Conservation (phyloP, 2,329 filamentous ascomycete genomes). For the Verticillium dahliae region DNA sequence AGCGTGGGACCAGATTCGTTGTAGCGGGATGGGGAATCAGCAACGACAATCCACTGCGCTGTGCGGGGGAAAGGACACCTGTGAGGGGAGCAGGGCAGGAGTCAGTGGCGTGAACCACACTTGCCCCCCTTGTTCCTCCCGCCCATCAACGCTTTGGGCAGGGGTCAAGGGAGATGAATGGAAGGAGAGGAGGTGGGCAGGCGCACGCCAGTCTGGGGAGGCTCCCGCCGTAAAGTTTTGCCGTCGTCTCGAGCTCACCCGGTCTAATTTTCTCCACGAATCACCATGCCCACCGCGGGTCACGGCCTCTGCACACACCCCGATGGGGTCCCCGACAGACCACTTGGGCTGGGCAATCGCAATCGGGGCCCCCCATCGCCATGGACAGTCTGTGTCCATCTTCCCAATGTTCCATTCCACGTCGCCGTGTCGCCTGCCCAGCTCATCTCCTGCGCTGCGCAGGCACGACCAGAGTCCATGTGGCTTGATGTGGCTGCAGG, state of each 20-base stretch:
- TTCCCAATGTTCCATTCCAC: too few species aligned
- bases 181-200: not conserved
- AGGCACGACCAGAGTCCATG: not conserved
- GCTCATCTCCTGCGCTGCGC: not conserved
- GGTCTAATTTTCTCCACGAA: constrained; percentile 2
- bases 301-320: not conserved
- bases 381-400: not conserved
- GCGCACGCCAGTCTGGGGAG: not conserved
- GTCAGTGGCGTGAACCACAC: not conserved
- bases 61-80: not conserved
- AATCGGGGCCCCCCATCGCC: not conserved
- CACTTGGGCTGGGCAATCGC: not conserved
- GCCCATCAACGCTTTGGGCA: not conserved
- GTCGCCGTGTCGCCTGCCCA: not conserved
- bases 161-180: not conserved
- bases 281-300: not conserved
- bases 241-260: not conserved
- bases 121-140: not conserved
- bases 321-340: not conserved
- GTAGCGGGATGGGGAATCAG: not conserved
- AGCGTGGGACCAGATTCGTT: too few species aligned
- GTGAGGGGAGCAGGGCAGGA: not conserved
- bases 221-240: constrained; percentile 2
- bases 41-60: not conserved
- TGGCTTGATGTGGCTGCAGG: not conserved